These are phyloP conservation scores for Solanum aculeatissimum DNA, from an alignment of 305 asterid species.

Conservation along the genomic window DNA sequence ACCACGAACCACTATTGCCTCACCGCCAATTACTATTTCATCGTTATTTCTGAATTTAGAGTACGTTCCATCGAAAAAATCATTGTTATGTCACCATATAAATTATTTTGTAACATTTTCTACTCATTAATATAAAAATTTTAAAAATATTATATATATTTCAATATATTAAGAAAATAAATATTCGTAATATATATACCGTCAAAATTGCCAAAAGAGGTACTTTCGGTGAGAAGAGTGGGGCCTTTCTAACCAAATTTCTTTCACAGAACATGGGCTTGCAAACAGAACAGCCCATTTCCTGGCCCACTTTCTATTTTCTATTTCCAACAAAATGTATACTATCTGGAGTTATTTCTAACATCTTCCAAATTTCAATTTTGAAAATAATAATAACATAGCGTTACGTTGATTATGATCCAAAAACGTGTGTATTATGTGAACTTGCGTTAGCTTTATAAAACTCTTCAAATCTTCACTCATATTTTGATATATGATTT, in stretches of 20 bases:
- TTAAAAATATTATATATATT: too few relatives aligned
- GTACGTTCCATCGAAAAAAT: neutral
- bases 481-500: neutral
- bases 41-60: neutral
- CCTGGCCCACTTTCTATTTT: conserved; percentile 14
- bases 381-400: neutral
- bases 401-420: neutral
- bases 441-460: neutral
- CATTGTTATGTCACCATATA: neutral
- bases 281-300: conserved; percentile 3
- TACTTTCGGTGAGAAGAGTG: conserved; percentile 28
- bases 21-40: too few relatives aligned
- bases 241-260: conserved; percentile 9
- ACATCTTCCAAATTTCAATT: neutral
- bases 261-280: conserved; percentile 49
- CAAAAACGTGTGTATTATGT: neutral
- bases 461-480: neutral
- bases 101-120: neutral
- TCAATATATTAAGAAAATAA: too few relatives aligned
- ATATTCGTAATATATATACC: too few relatives aligned
- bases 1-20: too few relatives aligned
- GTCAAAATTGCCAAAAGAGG: neutral
- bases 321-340: neutral
- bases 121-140: too few relatives aligned
- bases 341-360: neutral